A percentile compares a stretch with the other conserved stretches of the same genome.
Evolutionary conservation across 2,329 filamentous ascomycete species (phyloP).

Genomic region (Chaetothyriales sp.): DNA sequence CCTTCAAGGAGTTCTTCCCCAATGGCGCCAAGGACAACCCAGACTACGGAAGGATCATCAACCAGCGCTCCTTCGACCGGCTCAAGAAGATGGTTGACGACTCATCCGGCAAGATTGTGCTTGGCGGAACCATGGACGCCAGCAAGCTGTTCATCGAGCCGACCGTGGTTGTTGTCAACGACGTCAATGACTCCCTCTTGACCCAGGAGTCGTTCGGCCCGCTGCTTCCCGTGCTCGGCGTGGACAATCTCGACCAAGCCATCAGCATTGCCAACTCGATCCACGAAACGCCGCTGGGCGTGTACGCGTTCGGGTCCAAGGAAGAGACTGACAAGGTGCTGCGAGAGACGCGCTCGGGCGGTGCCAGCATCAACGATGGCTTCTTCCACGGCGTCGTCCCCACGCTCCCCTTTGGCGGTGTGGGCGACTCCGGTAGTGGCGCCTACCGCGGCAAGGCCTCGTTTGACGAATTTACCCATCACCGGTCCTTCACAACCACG

Average conservation of each 20-base stretch:
- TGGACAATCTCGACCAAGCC: slow-evolving; percentile 68
- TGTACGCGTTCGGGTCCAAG: slow-evolving; percentile 75
- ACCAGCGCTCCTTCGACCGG: slow-evolving; percentile 60
- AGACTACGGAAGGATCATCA: slow-evolving; percentile 70
- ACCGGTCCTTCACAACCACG: slow-evolving; percentile 42
- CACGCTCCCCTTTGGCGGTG: slow-evolving; percentile 65
- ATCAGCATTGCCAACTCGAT: slow-evolving; percentile 68
- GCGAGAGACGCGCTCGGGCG: slow-evolving; percentile 48
- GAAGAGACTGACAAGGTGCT: slow-evolving; percentile 60
- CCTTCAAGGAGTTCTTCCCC: slow-evolving; percentile 67
- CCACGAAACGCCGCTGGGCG: slow-evolving; percentile 65
- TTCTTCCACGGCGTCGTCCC: slow-evolving; percentile 57
- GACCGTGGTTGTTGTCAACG: slow-evolving; percentile 74
- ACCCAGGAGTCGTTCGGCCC: slow-evolving; percentile 82
- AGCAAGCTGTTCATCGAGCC: slow-evolving; percentile 72
- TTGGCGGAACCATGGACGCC: slow-evolving; percentile 74
- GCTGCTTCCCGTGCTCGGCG: slow-evolving; percentile 68
- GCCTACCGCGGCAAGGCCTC: slow-evolving; percentile 60
- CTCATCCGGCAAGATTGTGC: slow-evolving; percentile 65
- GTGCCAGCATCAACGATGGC: slow-evolving; percentile 42
- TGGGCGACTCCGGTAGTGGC: slow-evolving; percentile 63
- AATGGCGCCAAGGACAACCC: slow-evolving; percentile 61
- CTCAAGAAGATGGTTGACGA: slow-evolving; percentile 85
- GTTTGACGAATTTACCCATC: slow-evolving; percentile 49
- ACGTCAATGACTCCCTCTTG: slow-evolving; percentile 61